These are phyloP conservation scores for Fusarium sp. DNA, from an alignment of 2,329 filamentous ascomycete genomes.

Conservation along the genomic window DNA sequence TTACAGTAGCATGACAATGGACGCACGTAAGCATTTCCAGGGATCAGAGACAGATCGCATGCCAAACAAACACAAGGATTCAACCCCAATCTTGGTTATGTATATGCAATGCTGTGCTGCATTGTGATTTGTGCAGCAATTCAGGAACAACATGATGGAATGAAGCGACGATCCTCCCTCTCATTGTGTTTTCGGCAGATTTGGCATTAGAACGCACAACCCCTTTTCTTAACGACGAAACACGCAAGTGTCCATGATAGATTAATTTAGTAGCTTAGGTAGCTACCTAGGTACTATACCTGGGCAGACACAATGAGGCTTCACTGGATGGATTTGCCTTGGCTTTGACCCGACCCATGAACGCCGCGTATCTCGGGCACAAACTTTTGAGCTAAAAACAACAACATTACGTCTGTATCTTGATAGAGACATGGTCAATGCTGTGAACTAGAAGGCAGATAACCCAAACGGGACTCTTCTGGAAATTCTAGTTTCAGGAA, in stretches of 20 bases:
- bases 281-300: not conserved
- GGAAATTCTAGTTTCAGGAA: conserved; percentile 22
- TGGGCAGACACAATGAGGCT: not conserved
- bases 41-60: conserved; percentile 28
- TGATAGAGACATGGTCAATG: conserved; percentile 33
- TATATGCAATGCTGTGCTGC: conserved; percentile 11
- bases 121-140: conserved; percentile 32
- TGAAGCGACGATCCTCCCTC: conserved; percentile 37
- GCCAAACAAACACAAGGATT: conserved; percentile 25
- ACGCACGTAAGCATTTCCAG: conserved; percentile 20
- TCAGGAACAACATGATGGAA: conserved; percentile 33
- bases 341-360: conserved; percentile 25
- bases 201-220: conserved; percentile 25
- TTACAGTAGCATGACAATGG: conserved; percentile 4
- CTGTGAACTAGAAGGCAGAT: conserved; percentile 20
- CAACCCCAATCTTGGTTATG: conserved; percentile 15
- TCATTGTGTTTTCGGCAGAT: conserved; percentile 19
- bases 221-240: conserved; percentile 40
- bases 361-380: conserved; percentile 34
- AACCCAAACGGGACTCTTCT: conserved; percentile 22
- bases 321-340: not conserved
- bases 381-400: conserved; percentile 31
- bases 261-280: conserved; percentile 9
- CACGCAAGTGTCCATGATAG: conserved; percentile 29
- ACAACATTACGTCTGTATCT: conserved; percentile 35